These are phyloP conservation scores for Martensiomyces pterosporus DNA, from an alignment of 192 early-diverging fungal species.

Conservation along the genomic window DNA sequence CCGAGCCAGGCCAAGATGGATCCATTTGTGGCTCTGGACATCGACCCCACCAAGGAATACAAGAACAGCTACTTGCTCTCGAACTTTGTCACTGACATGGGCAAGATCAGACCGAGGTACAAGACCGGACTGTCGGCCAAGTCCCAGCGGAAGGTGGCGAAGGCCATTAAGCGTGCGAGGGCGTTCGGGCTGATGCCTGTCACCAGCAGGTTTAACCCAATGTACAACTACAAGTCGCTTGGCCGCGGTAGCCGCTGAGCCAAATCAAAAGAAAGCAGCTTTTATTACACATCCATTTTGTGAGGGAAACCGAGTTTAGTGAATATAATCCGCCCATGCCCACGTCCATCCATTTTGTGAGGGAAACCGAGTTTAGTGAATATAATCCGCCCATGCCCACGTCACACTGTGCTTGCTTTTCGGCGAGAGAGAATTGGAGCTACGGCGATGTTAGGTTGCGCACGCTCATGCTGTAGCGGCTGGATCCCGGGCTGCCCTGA, in stretches of 20 bases:
- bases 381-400: too few relatives aligned
- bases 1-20: conserved; percentile 7
- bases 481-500: conserved; percentile 15
- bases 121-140: conserved; percentile 59
- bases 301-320: too few relatives aligned
- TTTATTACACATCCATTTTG: too few relatives aligned
- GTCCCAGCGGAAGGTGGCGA: conserved; percentile 57
- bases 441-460: conserved; percentile 42
- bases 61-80: conserved; percentile 55
- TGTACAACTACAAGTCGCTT: conserved; percentile 20
- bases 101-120: conserved; percentile 57
- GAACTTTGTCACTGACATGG: conserved; percentile 59
- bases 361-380: too few relatives aligned
- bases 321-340: too few relatives aligned
- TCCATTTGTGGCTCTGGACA: conserved; percentile 30
- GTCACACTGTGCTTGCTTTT: too few relatives aligned
- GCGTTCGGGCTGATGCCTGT: conserved; percentile 54
- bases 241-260: conserved; percentile 7
- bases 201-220: conserved; percentile 23
- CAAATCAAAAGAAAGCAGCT: conserved; percentile 3
- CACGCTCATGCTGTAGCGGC: conserved; percentile 47
- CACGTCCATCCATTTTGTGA: too few relatives aligned
- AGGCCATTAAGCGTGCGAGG: conserved; percentile 60
- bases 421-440: neutral
- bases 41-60: conserved; percentile 46